Percentiles rank a stretch among this genome's conserved stretches.
These are phyloP conservation scores for Dryadomyces quercus-mongolicae DNA, from an alignment of 2,329 filamentous ascomycete genomes.

Conservation along the genomic window DNA sequence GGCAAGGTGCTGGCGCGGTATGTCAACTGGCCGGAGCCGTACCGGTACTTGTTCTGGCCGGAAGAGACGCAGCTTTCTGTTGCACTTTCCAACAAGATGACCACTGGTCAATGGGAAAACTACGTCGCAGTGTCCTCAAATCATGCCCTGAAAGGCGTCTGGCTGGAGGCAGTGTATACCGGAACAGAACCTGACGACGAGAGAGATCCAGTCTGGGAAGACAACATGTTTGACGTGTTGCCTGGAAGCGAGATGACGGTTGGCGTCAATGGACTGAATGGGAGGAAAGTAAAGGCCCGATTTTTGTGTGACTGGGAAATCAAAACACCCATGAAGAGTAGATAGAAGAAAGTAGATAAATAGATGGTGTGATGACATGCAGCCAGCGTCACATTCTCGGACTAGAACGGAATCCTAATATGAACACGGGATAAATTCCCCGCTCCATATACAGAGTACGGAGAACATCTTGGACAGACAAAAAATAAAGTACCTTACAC, in stretches of 20 bases:
- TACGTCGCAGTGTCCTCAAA: neutral
- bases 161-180: neutral
- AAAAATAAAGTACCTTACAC: too few species aligned
- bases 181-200: neutral
- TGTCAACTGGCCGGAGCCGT: conserved; percentile 4
- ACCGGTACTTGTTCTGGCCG: neutral
- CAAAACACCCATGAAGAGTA: neutral
- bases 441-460: too few species aligned
- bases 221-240: neutral
- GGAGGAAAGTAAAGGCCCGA: neutral
- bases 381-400: too few species aligned
- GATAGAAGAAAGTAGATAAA: too few species aligned
- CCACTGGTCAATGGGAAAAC: neutral
- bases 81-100: neutral
- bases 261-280: neutral
- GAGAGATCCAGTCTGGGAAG: neutral
- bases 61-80: neutral
- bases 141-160: neutral
- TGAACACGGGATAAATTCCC: too few species aligned
- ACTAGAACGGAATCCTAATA: too few species aligned
- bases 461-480: too few species aligned
- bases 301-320: neutral
- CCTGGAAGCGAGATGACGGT: neutral
- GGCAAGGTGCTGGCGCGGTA: neutral
- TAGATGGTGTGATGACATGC: too few species aligned